phyloP scores from a whole-genome alignment of 1,139 yeast species.

The Geotrichum histeridarum region DNA sequence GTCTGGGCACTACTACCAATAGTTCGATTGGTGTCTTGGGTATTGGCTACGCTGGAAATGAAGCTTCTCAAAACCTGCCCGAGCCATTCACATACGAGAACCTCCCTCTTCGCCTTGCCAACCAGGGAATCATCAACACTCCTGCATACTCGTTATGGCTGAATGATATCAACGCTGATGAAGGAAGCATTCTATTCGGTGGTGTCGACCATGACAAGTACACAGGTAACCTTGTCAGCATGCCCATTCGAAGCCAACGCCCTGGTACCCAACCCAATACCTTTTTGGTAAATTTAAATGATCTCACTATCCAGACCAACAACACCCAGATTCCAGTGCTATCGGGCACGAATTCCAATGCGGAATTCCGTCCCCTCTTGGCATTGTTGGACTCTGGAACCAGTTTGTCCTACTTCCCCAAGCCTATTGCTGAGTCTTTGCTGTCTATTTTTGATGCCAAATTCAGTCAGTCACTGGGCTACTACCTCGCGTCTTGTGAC shows the following conservation, averaged over 20 bases:
- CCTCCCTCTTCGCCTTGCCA: slow-evolving; percentile 43
- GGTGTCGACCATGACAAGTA: slow-evolving; percentile 51
- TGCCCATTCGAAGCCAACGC: slow-evolving; percentile 15
- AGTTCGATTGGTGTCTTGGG: slow-evolving; percentile 36
- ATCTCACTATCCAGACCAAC: neutral
- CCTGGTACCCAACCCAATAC: neutral
- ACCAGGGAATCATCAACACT: slow-evolving; percentile 43
- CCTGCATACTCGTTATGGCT: slow-evolving; percentile 48
- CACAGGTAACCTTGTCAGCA: slow-evolving; percentile 38
- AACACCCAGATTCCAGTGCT: neutral
- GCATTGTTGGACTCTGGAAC: slow-evolving; percentile 17
- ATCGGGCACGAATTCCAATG: neutral
- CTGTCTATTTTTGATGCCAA: slow-evolving; percentile 5
- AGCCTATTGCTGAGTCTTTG: slow-evolving; percentile 4
- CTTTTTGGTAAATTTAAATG: slow-evolving; percentile 3
- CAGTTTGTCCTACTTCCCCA: slow-evolving; percentile 15
- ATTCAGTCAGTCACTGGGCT: slow-evolving; percentile 4
- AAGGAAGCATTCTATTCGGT: slow-evolving; percentile 49
- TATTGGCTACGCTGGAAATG: slow-evolving; percentile 37
- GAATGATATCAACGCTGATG: slow-evolving; percentile 35
- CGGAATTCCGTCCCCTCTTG: slow-evolving; percentile 1
- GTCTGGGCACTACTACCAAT: slow-evolving; percentile 31
- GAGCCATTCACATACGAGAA: slow-evolving; percentile 25
- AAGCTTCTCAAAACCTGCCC: slow-evolving; percentile 40
- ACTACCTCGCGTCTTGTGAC: slow-evolving; percentile 5